These are phyloP conservation scores for Lenwebbia sp. DNA, from an alignment of 345 rosid genomes.

Conservation along the genomic window DNA sequence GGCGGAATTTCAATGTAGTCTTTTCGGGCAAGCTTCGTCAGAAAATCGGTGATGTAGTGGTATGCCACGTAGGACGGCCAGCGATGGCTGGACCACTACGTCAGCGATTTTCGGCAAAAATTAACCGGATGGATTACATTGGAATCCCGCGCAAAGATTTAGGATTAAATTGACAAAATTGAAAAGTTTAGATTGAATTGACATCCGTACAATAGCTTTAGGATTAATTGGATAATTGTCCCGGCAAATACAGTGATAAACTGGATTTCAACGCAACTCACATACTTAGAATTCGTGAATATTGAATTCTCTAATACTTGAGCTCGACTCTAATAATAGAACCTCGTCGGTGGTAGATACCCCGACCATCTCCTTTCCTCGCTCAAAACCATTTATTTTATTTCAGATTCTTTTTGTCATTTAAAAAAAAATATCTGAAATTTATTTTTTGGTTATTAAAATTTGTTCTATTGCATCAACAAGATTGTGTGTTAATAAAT, in stretches of 20 bases:
- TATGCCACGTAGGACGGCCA: background rate
- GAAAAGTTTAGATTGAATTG: background rate
- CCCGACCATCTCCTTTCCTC: too few species aligned
- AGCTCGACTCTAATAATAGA: background rate
- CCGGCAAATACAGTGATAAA: background rate
- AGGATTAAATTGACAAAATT: background rate
- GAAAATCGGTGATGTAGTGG: accelerated
- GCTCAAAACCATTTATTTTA: too few species aligned
- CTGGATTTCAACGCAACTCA: background rate
- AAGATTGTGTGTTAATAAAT: too few species aligned
- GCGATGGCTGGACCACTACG: accelerated
- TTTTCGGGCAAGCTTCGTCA: accelerated
- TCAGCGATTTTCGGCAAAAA: accelerated
- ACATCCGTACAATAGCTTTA: accelerated
- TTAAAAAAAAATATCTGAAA: too few species aligned
- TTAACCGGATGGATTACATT: accelerated
- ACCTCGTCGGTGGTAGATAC: too few species aligned
- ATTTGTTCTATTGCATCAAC: too few species aligned
- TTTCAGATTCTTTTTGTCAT: too few species aligned
- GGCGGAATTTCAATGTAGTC: background rate
- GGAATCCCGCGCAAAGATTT: too few species aligned
- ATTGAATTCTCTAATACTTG: background rate
- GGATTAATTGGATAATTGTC: background rate
- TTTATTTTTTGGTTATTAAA: too few species aligned
- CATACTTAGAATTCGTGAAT: background rate